phyloP scores from a whole-genome alignment of 768 basidiomycete genomes.

The Neoboletus subvelutipes region DNA sequence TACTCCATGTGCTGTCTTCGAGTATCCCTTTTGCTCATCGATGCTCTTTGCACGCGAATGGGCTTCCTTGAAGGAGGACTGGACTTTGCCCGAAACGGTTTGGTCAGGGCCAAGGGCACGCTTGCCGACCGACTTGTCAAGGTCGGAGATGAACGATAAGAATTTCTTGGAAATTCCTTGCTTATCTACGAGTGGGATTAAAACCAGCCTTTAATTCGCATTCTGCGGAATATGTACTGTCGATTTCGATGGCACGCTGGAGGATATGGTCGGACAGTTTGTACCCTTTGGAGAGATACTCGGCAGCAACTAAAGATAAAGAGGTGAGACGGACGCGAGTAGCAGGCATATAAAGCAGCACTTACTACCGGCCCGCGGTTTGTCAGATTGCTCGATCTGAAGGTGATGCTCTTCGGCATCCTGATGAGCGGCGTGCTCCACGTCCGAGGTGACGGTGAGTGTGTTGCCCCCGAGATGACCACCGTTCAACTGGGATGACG shows the following conservation, averaged over 20 bases:
- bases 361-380: constrained; percentile 84
- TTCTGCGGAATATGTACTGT: constrained; percentile 42
- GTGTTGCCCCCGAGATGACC: constrained; percentile 72
- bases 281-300: constrained; percentile 93
- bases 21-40: constrained; percentile 79
- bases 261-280: constrained; percentile 74
- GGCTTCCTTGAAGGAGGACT: constrained; percentile 61
- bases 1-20: constrained; percentile 69
- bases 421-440: constrained; percentile 55
- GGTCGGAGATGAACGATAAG: constrained; percentile 67
- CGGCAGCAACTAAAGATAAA: constrained; percentile 68
- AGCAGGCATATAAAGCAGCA: not conserved
- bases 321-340: not conserved
- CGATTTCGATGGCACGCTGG: constrained; percentile 77
- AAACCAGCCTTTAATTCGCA: not conserved
- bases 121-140: constrained; percentile 72
- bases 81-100: constrained; percentile 75
- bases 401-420: constrained; percentile 38
- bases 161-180: constrained; percentile 89
- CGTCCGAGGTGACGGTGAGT: constrained; percentile 70
- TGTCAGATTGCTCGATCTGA: constrained; percentile 78
- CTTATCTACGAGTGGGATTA: constrained; percentile 44
- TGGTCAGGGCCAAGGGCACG: constrained; percentile 76
- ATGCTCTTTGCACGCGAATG: constrained; percentile 68
- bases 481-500: constrained; percentile 57